Conservation (phyloP, 1,139 yeast species). For the Lodderomyces jiufengensis region DNA sequence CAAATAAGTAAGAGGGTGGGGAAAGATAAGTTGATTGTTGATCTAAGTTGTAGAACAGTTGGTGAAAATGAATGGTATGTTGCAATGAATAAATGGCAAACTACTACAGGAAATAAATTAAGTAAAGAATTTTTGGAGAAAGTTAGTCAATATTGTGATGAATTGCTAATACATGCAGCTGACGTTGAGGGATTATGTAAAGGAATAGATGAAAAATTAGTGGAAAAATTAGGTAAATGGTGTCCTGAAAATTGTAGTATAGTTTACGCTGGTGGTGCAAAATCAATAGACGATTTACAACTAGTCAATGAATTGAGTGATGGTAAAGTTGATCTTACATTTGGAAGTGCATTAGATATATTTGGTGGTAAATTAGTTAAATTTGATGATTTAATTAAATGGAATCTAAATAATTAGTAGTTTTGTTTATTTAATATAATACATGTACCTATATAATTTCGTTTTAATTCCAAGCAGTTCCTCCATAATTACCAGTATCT, state of each 20-base stretch:
- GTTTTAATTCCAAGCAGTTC: conserved; percentile 6
- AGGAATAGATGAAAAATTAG: conserved; percentile 84
- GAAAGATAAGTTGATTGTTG: conserved; percentile 70
- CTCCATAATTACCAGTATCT: conserved; percentile 30
- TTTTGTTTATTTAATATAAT: conserved; percentile 3
- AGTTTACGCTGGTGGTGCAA: conserved; percentile 98
- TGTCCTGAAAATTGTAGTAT: conserved; percentile 58
- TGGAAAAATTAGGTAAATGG: conserved; percentile 74
- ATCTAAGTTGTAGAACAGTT: conserved; percentile 75
- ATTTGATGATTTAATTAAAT: conserved; percentile 66
- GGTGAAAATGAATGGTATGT: conserved; percentile 67
- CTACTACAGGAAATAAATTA: conserved; percentile 65
- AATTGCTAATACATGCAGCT: conserved; percentile 93
- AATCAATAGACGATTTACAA: conserved; percentile 61
- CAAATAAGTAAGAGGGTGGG: conserved; percentile 54
- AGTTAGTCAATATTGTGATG: conserved; percentile 69
- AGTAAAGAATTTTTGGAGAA: conserved; percentile 47
- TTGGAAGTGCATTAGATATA: conserved; percentile 88
- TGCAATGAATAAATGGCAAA: conserved; percentile 97
- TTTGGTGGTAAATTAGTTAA: conserved; percentile 84
- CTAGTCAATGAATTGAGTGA: conserved; percentile 62
- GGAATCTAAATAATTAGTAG: conserved; percentile 46
- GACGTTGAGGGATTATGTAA: conserved; percentile 95
- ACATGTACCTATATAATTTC: background rate
- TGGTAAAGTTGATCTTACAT: conserved; percentile 87